Base-by-base conservation (phyloP, 129 eudicot species). In the Flaveria sonorensis region DNA sequence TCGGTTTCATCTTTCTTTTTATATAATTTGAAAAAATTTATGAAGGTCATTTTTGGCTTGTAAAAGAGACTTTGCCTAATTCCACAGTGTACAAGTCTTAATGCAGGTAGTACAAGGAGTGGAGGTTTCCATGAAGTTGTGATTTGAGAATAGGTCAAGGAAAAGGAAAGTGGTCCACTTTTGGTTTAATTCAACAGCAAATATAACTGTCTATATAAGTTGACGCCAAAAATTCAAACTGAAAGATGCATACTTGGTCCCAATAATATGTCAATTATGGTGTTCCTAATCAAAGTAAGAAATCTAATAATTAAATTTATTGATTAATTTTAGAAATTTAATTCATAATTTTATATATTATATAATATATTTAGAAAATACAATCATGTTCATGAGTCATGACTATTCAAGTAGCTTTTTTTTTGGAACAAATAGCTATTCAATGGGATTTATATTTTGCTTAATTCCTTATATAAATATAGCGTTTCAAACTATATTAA, bases 131-230 rank as follows among this genome's bases (percentile, higher is more conserved):
- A 66, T 15, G 81, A 77, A 77, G 43, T 28, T 28, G 73, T 76
- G 50, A 45, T 47, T 75, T 21, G 46, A 60, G 68, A 40, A 14
- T 32, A 19, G 26, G 50, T 66, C 19, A 16, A 52, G 15, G 19
- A 56, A 57, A 66, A 40, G 59, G 79, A 64, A 79, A 19, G 59
- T 64, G 81, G 81, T 75, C 72, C 80, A 50, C 10, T 60, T 70
- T 45, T 53, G 46, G 74, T 66, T 66, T 52, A 66, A 73, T 73
- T 74, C 61, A 74, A 64, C 53, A 42, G 82, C 14, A 78, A 24
- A 73, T 45, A 23, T 66, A 24, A 47, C 12, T 53, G 6, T 30
- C 36, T 30, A 0, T 4, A 36, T 36, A 36, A 4, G 6, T 66
- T 66, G 84, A 80, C 75, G 40, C 43, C 6, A 56, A 80, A 57